phyloP scores from a whole-genome alignment of 176 grass and related monocot genomes.

The Carex parvula region DNA sequence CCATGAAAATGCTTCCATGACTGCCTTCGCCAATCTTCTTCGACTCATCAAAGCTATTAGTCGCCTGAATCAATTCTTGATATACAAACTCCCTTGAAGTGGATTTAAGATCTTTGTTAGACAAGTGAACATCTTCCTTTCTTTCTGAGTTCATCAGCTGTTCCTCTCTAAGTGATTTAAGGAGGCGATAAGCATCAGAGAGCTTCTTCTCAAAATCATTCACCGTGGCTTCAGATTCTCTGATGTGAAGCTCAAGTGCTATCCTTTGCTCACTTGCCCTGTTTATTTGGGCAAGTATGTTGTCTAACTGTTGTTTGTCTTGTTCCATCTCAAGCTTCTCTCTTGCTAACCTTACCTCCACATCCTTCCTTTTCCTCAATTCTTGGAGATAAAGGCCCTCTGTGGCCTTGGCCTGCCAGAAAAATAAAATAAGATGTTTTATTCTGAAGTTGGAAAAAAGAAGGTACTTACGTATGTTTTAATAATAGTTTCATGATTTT shows the following conservation, averaged over 20 bases:
- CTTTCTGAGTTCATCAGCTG: background rate
- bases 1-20: conserved; percentile 42
- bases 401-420: conserved; percentile 36
- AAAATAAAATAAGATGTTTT: background rate
- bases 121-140: conserved; percentile 11
- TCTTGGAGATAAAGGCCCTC: conserved; percentile 39
- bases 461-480: background rate
- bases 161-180: conserved; percentile 36
- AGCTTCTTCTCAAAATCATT: conserved; percentile 35
- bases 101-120: background rate
- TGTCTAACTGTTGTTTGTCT: conserved; percentile 41
- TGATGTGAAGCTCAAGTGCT: conserved; percentile 36
- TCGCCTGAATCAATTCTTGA: conserved; percentile 45
- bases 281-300: conserved; percentile 35
- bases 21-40: conserved; percentile 33
- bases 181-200: conserved; percentile 41
- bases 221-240: conserved; percentile 21
- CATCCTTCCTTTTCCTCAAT: conserved; percentile 40
- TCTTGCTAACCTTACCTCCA: conserved; percentile 44
- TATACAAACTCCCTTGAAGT: conserved; percentile 27
- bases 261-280: conserved; percentile 29
- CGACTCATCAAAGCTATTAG: conserved; percentile 40
- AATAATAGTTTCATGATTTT: background rate
- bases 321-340: conserved; percentile 42
- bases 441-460: background rate